Conservation (phyloP, 371 early-diverging fungal genomes). For the Paraphysoderma sedebokerense region DNA sequence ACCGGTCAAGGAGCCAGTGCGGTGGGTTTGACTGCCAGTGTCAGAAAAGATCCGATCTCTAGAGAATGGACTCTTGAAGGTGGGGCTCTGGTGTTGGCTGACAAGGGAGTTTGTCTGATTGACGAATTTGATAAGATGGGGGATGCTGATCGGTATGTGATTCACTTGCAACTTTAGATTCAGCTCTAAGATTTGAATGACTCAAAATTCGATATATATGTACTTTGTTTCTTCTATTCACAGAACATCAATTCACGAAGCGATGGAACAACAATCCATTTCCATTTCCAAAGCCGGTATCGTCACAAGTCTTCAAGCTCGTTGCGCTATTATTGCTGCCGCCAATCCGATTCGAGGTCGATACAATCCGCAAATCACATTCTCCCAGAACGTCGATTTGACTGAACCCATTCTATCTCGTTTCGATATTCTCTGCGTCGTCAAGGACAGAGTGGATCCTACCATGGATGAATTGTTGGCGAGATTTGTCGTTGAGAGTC, state of each 20-base stretch:
- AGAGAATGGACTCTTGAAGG: conserved; percentile 99
- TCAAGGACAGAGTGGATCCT: conserved; percentile 84
- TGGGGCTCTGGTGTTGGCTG: conserved; percentile 97
- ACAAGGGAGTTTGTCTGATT: conserved; percentile 94
- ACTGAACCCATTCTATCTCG: conserved; percentile 98
- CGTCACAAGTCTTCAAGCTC: conserved; percentile 88
- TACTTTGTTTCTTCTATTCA: too few relatives aligned
- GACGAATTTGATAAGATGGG: conserved; percentile 99
- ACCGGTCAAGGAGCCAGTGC: conserved; percentile 99
- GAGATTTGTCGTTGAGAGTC: conserved; percentile 83
- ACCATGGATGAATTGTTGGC: conserved; percentile 83
- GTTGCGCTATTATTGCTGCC: conserved; percentile 93
- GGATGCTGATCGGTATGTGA: conserved; percentile 58
- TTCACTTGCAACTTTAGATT: too few relatives aligned
- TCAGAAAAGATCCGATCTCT: conserved; percentile 90
- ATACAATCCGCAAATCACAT: conserved; percentile 90
- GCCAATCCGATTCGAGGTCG: conserved; percentile 97
- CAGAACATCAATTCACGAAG: conserved; percentile 94
- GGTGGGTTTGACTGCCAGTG: conserved; percentile 98
- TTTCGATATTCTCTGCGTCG: conserved; percentile 98
- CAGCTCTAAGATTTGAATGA: neutral
- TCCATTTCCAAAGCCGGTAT: conserved; percentile 98
- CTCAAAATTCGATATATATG: too few relatives aligned
- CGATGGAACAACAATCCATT: conserved; percentile 99
- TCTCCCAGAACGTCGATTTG: conserved; percentile 97